Evolutionary conservation across 225 moss, liverwort and hornwort species (phyloP).

Genomic region (Neckera pumila): DNA sequence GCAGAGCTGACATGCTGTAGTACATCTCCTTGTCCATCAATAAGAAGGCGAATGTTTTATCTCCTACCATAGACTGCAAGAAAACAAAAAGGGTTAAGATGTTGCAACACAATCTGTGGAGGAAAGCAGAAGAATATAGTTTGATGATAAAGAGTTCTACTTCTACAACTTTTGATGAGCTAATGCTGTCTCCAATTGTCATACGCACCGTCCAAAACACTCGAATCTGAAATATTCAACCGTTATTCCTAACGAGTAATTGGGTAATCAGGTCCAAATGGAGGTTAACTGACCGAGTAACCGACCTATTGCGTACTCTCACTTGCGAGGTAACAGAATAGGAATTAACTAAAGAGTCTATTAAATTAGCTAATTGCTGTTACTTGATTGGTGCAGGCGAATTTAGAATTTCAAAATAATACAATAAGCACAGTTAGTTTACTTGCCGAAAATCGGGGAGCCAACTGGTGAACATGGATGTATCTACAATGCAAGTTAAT

Average conservation of each 20-base stretch:
- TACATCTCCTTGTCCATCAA: constrained; percentile 97
- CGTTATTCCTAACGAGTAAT: neutral
- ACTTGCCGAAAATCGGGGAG: neutral
- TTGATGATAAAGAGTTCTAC: neutral
- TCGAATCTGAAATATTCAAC: neutral
- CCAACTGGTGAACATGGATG: neutral
- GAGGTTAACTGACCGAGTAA: too few relatives aligned
- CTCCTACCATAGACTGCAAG: constrained; percentile 88
- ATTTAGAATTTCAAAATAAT: neutral
- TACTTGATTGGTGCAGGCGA: neutral
- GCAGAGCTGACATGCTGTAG: constrained; percentile 66
- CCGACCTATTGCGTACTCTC: too few relatives aligned
- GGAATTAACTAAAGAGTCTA: too few relatives aligned
- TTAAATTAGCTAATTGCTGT: neutral
- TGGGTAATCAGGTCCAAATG: too few relatives aligned
- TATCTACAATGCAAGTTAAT: neutral
- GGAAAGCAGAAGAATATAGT: neutral
- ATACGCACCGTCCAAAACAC: neutral
- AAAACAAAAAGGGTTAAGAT: neutral
- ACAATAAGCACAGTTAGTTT: neutral
- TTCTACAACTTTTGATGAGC: neutral
- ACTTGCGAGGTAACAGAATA: neutral
- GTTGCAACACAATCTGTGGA: neutral
- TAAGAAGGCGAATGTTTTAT: constrained; percentile 71
- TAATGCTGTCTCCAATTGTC: neutral